Evolutionary conservation across 1,284 basidiomycete genomes (phyloP), one percentile per base, ranked within the genome.

Genomic region (Moniliophthora roreri): DNA sequence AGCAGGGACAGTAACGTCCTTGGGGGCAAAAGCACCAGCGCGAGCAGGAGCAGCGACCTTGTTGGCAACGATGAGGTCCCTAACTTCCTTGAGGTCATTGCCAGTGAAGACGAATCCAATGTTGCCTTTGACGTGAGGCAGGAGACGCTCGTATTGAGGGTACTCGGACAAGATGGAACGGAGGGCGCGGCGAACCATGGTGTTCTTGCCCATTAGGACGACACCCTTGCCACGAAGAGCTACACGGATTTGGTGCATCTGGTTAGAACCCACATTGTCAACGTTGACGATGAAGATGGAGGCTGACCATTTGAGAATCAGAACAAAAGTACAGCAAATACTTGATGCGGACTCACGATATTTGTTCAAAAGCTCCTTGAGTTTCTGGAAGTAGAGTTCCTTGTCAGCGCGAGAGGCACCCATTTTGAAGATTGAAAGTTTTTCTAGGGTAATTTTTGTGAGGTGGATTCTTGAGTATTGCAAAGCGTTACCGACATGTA

Each of bases 201-300:
- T 99, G 89, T 99, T 99, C 82, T 99, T 99, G 71, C 96, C 96
- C 97, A 99, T 99, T 66, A 99, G 78, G 62, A 99, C 95, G 57
- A 95, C 80, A 81, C 92, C 97, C 75, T 93, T 95, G 69, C 94
- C 94, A 67, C 97, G 94, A 73, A 99, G 87, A 51, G 96, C 81
- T 64, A 93, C 89, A 81, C 97, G 95, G 71, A 99, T 98, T 76
- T 97, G 94, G 73, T 97, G 95, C 93, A 95, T 93, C 79, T 99
- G 97, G 84, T 98, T 97, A 60, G 95, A 98, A 58, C 93, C 93
- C 69, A 99, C 96, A 78, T 99, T 99, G 87, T 99, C 97, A 69
- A 99, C 94, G 77, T 98, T 98, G 80, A 98, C 96, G 62, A 99
- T 73, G 83, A 99, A 98, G 79, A 99, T 94, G 59, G 96, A 93